These are phyloP conservation scores for Phoma sp. DNA, from an alignment of 2,329 filamentous ascomycete genomes.

Conservation along the genomic window DNA sequence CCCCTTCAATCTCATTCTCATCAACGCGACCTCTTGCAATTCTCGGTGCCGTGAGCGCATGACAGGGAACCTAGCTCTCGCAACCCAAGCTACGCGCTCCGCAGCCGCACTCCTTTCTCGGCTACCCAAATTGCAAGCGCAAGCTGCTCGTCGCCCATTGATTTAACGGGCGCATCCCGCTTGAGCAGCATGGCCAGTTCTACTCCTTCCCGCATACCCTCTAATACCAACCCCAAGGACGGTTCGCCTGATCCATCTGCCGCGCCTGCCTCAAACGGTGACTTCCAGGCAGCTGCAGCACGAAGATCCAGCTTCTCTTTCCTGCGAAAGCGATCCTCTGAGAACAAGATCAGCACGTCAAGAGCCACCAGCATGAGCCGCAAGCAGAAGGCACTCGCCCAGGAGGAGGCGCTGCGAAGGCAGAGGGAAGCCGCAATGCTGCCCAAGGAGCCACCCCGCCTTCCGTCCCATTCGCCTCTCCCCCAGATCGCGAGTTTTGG, in stretches of 20 bases:
- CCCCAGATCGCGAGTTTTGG: constrained; percentile 65
- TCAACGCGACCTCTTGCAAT: constrained; percentile 5
- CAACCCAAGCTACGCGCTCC: constrained; percentile 21
- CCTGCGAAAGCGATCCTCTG: constrained; percentile 17
- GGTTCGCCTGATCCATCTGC: constrained; percentile 40
- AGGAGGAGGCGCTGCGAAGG: constrained; percentile 62
- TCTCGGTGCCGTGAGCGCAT: constrained; percentile 10
- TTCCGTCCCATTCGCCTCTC: constrained; percentile 58
- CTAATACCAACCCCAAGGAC: constrained; percentile 28
- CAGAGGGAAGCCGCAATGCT: constrained; percentile 64
- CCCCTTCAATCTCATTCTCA: constrained; percentile 33
- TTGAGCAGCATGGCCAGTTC: constrained; percentile 39
- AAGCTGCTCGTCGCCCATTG: constrained; percentile 19
- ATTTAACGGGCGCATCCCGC: constrained; percentile 35
- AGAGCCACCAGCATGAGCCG: constrained; percentile 57
- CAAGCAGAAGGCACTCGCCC: constrained; percentile 60
- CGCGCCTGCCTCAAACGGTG: constrained; percentile 9
- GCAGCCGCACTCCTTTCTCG: constrained; percentile 31
- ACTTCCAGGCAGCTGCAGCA: constrained; percentile 18
- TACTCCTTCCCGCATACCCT: constrained; percentile 25
- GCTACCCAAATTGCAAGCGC: constrained; percentile 36
- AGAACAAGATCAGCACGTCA: constrained; percentile 14
- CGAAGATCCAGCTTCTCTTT: constrained; percentile 19
- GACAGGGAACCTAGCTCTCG: constrained; percentile 21
- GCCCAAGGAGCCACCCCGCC: constrained; percentile 66